Percentiles rank a stretch among this genome's conserved stretches.
These are phyloP conservation scores for Pichia occidentalis DNA, from an alignment of 805 yeast genomes.

Conservation along the genomic window DNA sequence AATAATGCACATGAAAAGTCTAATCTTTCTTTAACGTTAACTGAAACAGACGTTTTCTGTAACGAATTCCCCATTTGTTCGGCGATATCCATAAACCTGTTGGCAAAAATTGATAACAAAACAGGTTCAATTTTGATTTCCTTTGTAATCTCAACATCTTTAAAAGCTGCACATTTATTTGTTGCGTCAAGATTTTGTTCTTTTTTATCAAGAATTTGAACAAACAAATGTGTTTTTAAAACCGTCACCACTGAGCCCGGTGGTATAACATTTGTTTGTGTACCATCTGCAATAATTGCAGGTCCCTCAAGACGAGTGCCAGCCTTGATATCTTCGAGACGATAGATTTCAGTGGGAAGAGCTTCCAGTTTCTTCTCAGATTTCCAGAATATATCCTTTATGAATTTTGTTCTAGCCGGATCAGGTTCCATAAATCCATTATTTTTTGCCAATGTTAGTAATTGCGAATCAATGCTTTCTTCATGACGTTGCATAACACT, in stretches of 20 bases:
- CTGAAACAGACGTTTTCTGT: conserved; percentile 73
- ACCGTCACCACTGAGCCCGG: conserved; percentile 54
- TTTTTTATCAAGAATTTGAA: conserved; percentile 6
- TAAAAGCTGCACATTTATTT: neutral
- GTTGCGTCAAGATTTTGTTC: conserved; percentile 12
- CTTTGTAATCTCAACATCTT: neutral
- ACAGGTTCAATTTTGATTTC: conserved; percentile 54
- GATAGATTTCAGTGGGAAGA: conserved; percentile 46
- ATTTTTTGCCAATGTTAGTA: conserved; percentile 30
- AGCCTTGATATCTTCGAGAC: conserved; percentile 43
- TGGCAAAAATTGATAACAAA: conserved; percentile 68
- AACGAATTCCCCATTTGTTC: conserved; percentile 83
- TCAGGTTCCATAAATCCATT: conserved; percentile 21
- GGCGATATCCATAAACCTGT: conserved; percentile 85
- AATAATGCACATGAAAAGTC: conserved; percentile 84
- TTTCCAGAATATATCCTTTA: conserved; percentile 52
- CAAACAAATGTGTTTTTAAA: conserved; percentile 51
- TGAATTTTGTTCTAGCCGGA: conserved; percentile 27
- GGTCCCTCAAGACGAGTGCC: conserved; percentile 63
- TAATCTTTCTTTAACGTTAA: conserved; percentile 76
- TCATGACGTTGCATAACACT: conserved; percentile 40
- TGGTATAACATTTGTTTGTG: conserved; percentile 72
- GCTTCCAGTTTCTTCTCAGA: conserved; percentile 33
- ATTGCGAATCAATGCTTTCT: conserved; percentile 44
- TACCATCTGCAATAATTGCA: conserved; percentile 69